Base-by-base conservation (phyloP, 768 basidiomycete genomes). In the Boletus patriciae region DNA sequence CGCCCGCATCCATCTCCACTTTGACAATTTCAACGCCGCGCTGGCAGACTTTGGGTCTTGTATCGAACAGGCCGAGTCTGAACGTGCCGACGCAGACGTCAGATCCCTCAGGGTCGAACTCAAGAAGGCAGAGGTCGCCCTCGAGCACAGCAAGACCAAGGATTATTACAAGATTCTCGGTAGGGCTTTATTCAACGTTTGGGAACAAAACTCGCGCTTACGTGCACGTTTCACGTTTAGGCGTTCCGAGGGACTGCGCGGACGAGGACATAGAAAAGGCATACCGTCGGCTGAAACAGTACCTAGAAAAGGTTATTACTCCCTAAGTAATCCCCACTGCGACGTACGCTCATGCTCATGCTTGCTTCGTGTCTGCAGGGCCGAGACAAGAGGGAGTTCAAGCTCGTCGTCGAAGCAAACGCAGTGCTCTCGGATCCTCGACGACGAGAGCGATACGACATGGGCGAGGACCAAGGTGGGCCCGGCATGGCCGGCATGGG, bases 301-400 rank as follows among this genome's bases (percentile, higher is more conserved):
- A 92, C 73, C 90, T 90, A 46, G 90, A 92, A 71, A 92, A 92
- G 82, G 87, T 87, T 23, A 9, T 15, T 15, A 18, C 34, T 6
- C 36, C 23, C 36, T n/a, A n/a, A 25, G 3, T 52, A 13, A 33
- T 53, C 33, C 41, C 18, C 15, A 21, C 15, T 46, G 25, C 37
- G 1, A 59, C 33, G 4, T 13, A 11, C 47, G 62, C 52, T 63
- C 50, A 60, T 18, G 29, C 40, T 25, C 25, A 25, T 25, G 3
- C 25, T 4, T 46, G n/a, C 34, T 29, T 33, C 4, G 25, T 18
- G 23, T 54, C 36, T 67, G 36, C 58, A 92, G 86, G 94, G 94
- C 31, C 95, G 95, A 27, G 91, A 94, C 68, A 94, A 96, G 65
- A 96, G 97, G 68, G 90, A 92, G 63, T 98, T 98, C 83, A 97